Percentiles rank a stretch among this genome's conserved stretches.
phyloP scores from a whole-genome alignment of 2,329 filamentous ascomycete species.

The Stemphylium lycopersici region DNA sequence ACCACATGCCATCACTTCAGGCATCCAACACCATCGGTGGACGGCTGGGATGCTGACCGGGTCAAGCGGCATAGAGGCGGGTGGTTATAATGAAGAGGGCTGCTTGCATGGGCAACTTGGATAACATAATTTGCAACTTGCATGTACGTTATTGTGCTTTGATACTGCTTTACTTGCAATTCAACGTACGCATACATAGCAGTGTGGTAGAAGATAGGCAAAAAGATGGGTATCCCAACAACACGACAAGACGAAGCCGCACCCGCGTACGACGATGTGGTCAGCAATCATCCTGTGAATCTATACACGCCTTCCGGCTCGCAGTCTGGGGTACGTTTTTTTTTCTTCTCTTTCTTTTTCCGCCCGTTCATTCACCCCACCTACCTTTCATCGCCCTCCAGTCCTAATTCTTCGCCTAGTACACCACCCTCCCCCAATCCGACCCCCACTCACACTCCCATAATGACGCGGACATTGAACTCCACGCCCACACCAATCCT shows the following conservation, averaged over 20 bases:
- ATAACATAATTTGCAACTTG: too few species aligned
- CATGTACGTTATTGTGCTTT: too few species aligned
- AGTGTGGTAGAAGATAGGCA: not conserved
- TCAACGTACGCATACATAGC: not conserved
- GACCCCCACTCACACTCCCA: slow-evolving; percentile 6
- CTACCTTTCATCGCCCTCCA: too few species aligned
- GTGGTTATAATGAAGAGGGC: not conserved
- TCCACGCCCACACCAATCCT: slow-evolving; percentile 21
- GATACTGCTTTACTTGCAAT: not conserved
- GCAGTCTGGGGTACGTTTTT: slow-evolving; percentile 23
- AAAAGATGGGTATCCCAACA: slow-evolving; percentile 27
- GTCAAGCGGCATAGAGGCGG: not conserved
- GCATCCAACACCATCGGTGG: not conserved
- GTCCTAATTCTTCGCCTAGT: slow-evolving; percentile 14
- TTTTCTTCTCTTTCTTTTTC: too few species aligned
- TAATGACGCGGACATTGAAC: slow-evolving; percentile 28
- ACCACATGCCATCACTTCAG: not conserved
- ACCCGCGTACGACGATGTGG: slow-evolving; percentile 38
- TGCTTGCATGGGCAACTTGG: not conserved
- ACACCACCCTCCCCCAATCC: slow-evolving; percentile 31
- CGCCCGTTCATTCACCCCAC: too few species aligned
- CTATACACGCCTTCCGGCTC: slow-evolving; percentile 24
- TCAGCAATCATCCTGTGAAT: slow-evolving; percentile 33
- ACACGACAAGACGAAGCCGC: slow-evolving; percentile 26
- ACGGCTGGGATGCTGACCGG: not conserved